A percentile compares a stretch with the other conserved stretches of the same genome.
Conservation (phyloP, 257 asterid species). For the Gentiana straminea region DNA sequence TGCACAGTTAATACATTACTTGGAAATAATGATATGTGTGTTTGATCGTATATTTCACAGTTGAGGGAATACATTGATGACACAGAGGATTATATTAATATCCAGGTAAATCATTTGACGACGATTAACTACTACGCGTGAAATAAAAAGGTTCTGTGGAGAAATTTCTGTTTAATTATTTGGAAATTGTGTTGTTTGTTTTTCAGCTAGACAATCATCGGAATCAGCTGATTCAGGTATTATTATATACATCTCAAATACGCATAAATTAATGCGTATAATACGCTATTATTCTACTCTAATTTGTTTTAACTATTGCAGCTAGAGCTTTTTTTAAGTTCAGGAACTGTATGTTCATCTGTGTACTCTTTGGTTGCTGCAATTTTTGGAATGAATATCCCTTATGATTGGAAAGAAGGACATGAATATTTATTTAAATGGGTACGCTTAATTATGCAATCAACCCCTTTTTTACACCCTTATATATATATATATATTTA, state of each 20-base stretch:
- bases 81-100: constrained; percentile 91
- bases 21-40: constrained; percentile 3
- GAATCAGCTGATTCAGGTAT: constrained; percentile 90
- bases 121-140: background rate
- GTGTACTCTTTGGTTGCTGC: constrained; percentile 71
- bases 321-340: constrained; percentile 87
- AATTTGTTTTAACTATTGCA: constrained; percentile 14
- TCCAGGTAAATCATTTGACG: constrained; percentile 43
- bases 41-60: constrained; percentile 24
- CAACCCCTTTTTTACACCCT: too few species aligned
- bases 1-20: background rate
- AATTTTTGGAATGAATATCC: constrained; percentile 90
- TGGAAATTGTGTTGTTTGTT: constrained; percentile 18
- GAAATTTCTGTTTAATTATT: background rate
- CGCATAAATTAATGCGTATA: too few species aligned
- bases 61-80: constrained; percentile 82
- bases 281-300: background rate
- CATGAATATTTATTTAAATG: constrained; percentile 75
- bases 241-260: background rate
- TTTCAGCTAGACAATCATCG: constrained; percentile 87
- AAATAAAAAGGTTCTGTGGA: too few species aligned
- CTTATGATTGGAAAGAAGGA: constrained; percentile 57
- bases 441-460: constrained; percentile 23
- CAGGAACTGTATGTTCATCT: constrained; percentile 65
- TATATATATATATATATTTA: too few species aligned